Conservation (phyloP, 2,329 filamentous ascomycete genomes). For the Scytalidium sp. region DNA sequence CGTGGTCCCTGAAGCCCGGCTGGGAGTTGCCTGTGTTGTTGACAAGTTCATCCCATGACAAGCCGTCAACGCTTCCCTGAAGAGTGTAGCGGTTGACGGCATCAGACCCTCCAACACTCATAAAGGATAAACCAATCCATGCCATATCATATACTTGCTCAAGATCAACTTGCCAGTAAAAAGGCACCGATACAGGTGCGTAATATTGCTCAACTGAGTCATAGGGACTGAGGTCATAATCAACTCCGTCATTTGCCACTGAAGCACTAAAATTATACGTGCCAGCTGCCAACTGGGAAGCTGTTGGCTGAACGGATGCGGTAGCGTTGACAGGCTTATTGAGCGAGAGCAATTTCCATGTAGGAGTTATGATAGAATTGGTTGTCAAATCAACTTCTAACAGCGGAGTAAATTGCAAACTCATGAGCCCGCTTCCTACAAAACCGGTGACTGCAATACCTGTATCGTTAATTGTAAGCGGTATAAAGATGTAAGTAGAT, state of each 20-base stretch:
- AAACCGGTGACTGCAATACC: neutral
- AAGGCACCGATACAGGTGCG: conserved; percentile 1
- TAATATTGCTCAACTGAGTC: conserved; percentile 5
- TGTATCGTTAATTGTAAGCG: conserved; percentile 2
- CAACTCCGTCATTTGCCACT: conserved; percentile 4
- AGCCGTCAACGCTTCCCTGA: conserved; percentile 1
- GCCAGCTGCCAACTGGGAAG: conserved; percentile 1
- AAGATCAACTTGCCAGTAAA: conserved; percentile 8
- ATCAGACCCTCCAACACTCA: conserved; percentile 5
- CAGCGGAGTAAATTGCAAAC: neutral
- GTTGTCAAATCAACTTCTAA: neutral
- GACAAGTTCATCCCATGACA: neutral
- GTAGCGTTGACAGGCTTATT: conserved; percentile 5
- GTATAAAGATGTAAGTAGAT: conserved; percentile 5
- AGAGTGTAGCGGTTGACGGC: conserved; percentile 5
- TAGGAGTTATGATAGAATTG: neutral
- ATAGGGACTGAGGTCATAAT: conserved; percentile 4
- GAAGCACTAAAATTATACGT: conserved; percentile 6
- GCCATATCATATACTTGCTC: neutral
- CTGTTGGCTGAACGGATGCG: neutral
- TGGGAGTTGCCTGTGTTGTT: conserved; percentile 4
- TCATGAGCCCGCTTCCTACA: conserved; percentile 4
- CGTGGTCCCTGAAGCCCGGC: conserved; percentile 4
- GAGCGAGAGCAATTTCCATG: conserved; percentile 4
- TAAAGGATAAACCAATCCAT: conserved; percentile 8